These are phyloP conservation scores for Collybiopsis confluens DNA, from an alignment of 768 basidiomycete genomes.

Conservation along the genomic window DNA sequence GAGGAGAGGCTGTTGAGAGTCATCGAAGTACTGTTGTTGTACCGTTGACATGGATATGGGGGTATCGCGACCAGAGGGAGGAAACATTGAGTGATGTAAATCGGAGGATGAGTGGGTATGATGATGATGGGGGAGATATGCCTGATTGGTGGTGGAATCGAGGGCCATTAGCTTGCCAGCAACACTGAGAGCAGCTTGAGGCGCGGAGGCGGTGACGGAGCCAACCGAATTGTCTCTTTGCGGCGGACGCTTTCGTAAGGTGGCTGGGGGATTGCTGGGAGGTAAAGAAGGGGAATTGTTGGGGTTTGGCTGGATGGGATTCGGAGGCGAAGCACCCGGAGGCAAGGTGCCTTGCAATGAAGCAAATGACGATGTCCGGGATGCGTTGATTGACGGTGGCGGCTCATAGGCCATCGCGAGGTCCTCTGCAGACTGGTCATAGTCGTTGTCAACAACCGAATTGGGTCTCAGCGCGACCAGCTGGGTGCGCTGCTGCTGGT, in stretches of 20 bases:
- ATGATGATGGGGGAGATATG: slow-evolving; percentile 18
- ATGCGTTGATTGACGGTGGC: slow-evolving; percentile 28
- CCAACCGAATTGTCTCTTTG: slow-evolving; percentile 37
- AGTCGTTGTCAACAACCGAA: slow-evolving; percentile 16
- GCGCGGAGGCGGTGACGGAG: slow-evolving; percentile 42
- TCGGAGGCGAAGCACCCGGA: slow-evolving; percentile 24
- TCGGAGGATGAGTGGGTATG: slow-evolving; percentile 25
- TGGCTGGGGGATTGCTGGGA: slow-evolving; percentile 11
- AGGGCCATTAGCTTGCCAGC: slow-evolving; percentile 58
- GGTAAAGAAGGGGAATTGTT: slow-evolving; percentile 13
- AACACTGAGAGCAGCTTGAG: slow-evolving; percentile 30
- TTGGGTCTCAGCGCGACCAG: too few relatives aligned
- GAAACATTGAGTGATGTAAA: slow-evolving; percentile 18
- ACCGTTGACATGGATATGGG: background rate
- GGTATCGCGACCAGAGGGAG: slow-evolving; percentile 1
- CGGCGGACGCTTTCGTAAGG: slow-evolving; percentile 18
- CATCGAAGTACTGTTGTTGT: background rate
- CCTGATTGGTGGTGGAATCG: slow-evolving; percentile 43
- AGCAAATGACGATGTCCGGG: slow-evolving; percentile 49
- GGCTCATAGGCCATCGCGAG: slow-evolving; percentile 13
- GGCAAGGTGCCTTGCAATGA: slow-evolving; percentile 25
- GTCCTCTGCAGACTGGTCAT: slow-evolving; percentile 2
- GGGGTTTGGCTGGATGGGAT: slow-evolving; percentile 35
- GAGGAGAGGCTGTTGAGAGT: background rate
- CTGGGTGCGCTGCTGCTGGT: slow-evolving; percentile 20